Conservation (phyloP, 2,329 filamentous ascomycete species). For the Xylariaceae sp. region DNA sequence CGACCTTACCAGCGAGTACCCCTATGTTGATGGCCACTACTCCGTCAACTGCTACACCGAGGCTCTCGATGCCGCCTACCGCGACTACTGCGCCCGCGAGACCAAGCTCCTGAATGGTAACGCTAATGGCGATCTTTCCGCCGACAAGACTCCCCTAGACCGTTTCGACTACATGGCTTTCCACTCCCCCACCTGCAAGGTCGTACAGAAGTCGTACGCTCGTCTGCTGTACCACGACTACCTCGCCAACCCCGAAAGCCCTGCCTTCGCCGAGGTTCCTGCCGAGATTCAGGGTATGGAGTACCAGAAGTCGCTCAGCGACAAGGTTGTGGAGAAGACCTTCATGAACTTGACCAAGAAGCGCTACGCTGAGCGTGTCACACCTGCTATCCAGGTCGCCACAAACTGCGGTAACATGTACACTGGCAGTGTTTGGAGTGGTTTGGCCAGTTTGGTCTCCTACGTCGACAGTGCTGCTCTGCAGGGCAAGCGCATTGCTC, state of each 20-base stretch:
- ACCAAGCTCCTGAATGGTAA: conserved; percentile 51
- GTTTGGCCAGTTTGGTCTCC: conserved; percentile 64
- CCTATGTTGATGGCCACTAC: conserved; percentile 78
- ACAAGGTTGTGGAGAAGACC: conserved; percentile 81
- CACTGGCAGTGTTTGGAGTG: conserved; percentile 69
- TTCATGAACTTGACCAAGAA: conserved; percentile 84
- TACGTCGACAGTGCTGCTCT: conserved; percentile 58
- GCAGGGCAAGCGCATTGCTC: conserved; percentile 65
- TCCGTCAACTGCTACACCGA: conserved; percentile 77
- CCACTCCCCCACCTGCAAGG: conserved; percentile 83
- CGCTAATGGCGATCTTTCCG: conserved; percentile 40
- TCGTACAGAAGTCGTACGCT: conserved; percentile 79
- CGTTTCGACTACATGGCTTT: conserved; percentile 80
- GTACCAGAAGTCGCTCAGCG: conserved; percentile 71
- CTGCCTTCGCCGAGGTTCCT: conserved; percentile 68
- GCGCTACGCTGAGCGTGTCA: conserved; percentile 72
- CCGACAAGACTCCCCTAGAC: conserved; percentile 61
- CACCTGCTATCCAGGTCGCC: conserved; percentile 67
- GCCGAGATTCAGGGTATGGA: conserved; percentile 72
- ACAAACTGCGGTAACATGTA: conserved; percentile 70
- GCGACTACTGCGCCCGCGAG: conserved; percentile 73
- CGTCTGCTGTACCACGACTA: conserved; percentile 84
- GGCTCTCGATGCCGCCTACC: conserved; percentile 76
- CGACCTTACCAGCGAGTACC: conserved; percentile 81
- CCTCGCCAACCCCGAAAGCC: conserved; percentile 61